A percentile compares a stretch with the other conserved stretches of the same genome.
Evolutionary conservation across 495 filamentous ascomycete genomes (phyloP).

Genomic region (Apodospora peruviana): DNA sequence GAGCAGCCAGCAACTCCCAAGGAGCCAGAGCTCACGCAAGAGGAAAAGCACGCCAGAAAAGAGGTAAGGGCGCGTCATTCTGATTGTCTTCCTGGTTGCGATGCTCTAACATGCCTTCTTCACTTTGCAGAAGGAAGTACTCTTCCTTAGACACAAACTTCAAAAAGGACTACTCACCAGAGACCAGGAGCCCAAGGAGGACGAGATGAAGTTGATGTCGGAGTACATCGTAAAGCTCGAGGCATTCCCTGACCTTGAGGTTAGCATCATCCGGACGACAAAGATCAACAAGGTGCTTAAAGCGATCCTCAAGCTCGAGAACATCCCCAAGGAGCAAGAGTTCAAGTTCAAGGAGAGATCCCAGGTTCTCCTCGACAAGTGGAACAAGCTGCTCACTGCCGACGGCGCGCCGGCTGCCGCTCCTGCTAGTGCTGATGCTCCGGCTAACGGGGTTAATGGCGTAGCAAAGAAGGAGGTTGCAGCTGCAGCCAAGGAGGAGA

Average conservation of each 20-base stretch:
- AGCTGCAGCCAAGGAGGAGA: slow-evolving; percentile 41
- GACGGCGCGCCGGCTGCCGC: slow-evolving; percentile 31
- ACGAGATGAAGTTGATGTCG: slow-evolving; percentile 84
- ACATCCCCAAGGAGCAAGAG: slow-evolving; percentile 79
- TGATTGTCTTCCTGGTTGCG: background rate
- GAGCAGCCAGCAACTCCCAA: slow-evolving; percentile 44
- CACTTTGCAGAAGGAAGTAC: slow-evolving; percentile 54
- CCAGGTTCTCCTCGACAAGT: slow-evolving; percentile 65
- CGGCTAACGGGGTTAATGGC: slow-evolving; percentile 43
- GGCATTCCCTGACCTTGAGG: slow-evolving; percentile 70
- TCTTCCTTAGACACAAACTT: slow-evolving; percentile 83
- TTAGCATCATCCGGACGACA: slow-evolving; percentile 73
- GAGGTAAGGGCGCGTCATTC: slow-evolving; percentile 42
- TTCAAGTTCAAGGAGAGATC: slow-evolving; percentile 79
- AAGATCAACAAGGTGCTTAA: slow-evolving; percentile 96
- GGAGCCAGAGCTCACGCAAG: slow-evolving; percentile 45
- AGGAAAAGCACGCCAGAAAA: slow-evolving; percentile 47
- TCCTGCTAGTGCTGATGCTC: slow-evolving; percentile 15
- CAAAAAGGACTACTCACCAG: slow-evolving; percentile 85
- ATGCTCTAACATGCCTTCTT: slow-evolving; percentile 12
- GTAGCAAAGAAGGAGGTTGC: slow-evolving; percentile 18
- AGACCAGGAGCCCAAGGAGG: slow-evolving; percentile 72
- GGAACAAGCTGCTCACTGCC: slow-evolving; percentile 72
- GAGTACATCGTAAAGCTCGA: slow-evolving; percentile 77
- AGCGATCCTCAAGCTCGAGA: slow-evolving; percentile 74